Conservation (phyloP, 2,329 filamentous ascomycete genomes). For the Endothia cerciana region DNA sequence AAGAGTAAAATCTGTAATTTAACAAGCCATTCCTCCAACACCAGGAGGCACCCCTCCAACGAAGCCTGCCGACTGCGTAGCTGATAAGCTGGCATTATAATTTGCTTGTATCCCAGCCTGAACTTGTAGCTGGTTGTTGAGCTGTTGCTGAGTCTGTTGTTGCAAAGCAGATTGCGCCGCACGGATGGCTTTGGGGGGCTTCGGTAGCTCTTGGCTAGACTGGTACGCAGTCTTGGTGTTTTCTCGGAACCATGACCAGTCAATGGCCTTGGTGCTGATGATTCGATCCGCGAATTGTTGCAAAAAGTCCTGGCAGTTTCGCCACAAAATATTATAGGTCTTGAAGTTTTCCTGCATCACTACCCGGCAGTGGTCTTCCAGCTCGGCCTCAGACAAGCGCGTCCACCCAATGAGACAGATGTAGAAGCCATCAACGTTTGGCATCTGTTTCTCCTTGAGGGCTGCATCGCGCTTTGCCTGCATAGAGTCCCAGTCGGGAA, state of each 20-base stretch:
- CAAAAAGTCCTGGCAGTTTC: neutral
- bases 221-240: neutral
- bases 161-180: neutral
- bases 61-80: neutral
- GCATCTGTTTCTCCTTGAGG: neutral
- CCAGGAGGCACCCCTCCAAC: neutral
- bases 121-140: neutral
- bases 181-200: neutral
- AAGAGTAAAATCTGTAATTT: too few relatives aligned
- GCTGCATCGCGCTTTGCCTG: neutral
- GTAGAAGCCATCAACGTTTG: neutral
- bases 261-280: neutral
- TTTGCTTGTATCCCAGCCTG: neutral
- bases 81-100: neutral
- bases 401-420: neutral
- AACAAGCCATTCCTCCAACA: neutral
- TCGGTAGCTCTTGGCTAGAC: neutral
- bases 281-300: neutral
- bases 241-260: neutral
- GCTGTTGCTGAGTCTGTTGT: neutral
- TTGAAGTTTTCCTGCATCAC: neutral
- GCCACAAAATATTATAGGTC: neutral
- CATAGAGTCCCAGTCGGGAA: neutral
- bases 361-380: neutral
- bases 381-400: neutral